These are phyloP conservation scores for Fraxinus baroniana DNA, from an alignment of 305 asterid genomes.

Conservation along the genomic window DNA sequence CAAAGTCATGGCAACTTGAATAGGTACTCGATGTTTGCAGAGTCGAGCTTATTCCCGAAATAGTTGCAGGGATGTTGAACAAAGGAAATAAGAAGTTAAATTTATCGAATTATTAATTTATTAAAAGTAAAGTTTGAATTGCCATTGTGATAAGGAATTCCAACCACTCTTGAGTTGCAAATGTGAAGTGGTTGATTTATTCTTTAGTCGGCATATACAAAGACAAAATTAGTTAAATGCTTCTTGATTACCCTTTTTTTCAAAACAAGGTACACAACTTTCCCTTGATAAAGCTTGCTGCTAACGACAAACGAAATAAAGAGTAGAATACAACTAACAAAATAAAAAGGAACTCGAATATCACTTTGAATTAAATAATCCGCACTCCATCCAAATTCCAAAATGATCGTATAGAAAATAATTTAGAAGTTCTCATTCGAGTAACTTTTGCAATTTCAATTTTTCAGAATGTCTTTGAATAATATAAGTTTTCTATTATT, in stretches of 20 bases:
- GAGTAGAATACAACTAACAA: background rate
- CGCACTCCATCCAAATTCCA: background rate
- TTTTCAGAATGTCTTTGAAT: too few relatives aligned
- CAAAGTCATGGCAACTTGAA: slow-evolving; percentile 71
- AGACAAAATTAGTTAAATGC: background rate
- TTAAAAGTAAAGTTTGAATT: background rate
- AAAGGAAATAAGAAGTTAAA: background rate
- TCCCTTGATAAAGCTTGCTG: background rate
- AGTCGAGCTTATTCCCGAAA: slow-evolving; percentile 52
- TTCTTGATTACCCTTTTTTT: background rate
- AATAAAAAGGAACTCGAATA: background rate
- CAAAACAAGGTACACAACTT: background rate
- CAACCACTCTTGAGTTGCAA: background rate
- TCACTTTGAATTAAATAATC: background rate
- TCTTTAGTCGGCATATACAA: background rate
- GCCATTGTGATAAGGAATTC: background rate
- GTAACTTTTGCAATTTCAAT: background rate
- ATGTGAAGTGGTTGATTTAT: background rate
- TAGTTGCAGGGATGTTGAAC: slow-evolving; percentile 22
- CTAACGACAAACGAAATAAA: background rate
- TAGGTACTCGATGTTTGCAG: slow-evolving; percentile 60
- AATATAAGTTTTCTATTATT: background rate
- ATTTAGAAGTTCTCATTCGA: background rate
- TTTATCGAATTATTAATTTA: background rate
- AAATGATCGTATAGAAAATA: too few relatives aligned